These are phyloP conservation scores for Curvularia spicifera DNA, from an alignment of 2,329 filamentous ascomycete genomes.

Conservation along the genomic window DNA sequence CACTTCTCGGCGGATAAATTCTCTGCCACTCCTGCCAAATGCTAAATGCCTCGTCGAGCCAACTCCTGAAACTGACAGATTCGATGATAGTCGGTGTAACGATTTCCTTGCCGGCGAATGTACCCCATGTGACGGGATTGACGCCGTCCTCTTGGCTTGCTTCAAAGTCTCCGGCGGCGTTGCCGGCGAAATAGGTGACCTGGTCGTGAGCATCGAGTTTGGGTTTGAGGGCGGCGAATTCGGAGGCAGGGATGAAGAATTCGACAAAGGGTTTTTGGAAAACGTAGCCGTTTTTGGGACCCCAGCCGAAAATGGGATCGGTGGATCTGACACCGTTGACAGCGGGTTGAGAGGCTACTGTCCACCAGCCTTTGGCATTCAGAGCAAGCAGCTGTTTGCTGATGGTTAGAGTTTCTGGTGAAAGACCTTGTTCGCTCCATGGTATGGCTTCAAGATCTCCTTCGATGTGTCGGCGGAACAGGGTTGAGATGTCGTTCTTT, in stretches of 20 bases:
- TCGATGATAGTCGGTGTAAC: slow-evolving; percentile 96
- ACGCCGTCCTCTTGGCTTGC: slow-evolving; percentile 71
- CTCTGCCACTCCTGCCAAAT: slow-evolving; percentile 95
- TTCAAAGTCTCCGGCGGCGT: slow-evolving; percentile 76
- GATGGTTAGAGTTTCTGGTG: slow-evolving; percentile 83
- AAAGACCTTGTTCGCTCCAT: slow-evolving; percentile 90
- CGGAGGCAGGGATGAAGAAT: slow-evolving; percentile 79
- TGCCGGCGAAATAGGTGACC: slow-evolving; percentile 88
- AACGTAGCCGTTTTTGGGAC: slow-evolving; percentile 87
- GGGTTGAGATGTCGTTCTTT: slow-evolving; percentile 72
- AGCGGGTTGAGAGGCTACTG: slow-evolving; percentile 91
- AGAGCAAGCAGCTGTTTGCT: slow-evolving; percentile 74
- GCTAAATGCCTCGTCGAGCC: slow-evolving; percentile 93
- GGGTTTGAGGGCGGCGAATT: slow-evolving; percentile 72
- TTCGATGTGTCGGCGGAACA: slow-evolving; percentile 82
- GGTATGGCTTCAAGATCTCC: slow-evolving; percentile 83
- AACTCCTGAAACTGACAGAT: slow-evolving; percentile 89
- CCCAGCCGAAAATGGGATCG: slow-evolving; percentile 88
- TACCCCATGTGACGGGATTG: slow-evolving; percentile 96
- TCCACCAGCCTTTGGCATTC: slow-evolving; percentile 92
- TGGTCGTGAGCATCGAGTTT: slow-evolving; percentile 70
- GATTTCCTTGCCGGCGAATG: slow-evolving; percentile 94
- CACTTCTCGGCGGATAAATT: slow-evolving; percentile 78
- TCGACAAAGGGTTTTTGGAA: slow-evolving; percentile 99
- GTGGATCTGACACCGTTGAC: slow-evolving; percentile 83